phyloP scores from a whole-genome alignment of 2,329 filamentous ascomycete genomes.

The Aspergillus texensis region DNA sequence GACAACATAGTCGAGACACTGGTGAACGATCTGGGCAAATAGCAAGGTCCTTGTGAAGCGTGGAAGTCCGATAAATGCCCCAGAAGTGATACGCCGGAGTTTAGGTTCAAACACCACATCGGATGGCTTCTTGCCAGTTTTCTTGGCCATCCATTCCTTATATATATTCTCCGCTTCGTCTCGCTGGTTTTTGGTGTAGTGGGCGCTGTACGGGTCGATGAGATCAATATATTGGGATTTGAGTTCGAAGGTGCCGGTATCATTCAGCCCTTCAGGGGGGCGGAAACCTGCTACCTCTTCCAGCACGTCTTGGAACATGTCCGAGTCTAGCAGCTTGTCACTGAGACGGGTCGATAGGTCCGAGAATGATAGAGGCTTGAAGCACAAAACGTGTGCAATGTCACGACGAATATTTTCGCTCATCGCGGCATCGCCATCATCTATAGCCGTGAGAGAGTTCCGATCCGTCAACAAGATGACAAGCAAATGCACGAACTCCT shows the following conservation, averaged over 20 bases:
- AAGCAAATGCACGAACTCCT: constrained; percentile 92
- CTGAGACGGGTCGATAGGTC: constrained; percentile 84
- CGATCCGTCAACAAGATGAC: constrained; percentile 90
- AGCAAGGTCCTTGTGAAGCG: constrained; percentile 80
- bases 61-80: constrained; percentile 76
- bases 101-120: constrained; percentile 93
- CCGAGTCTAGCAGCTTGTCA: constrained; percentile 85
- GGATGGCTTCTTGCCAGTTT: constrained; percentile 75
- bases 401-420: constrained; percentile 79
- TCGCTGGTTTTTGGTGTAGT: constrained; percentile 95
- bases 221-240: constrained; percentile 83
- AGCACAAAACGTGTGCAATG: constrained; percentile 90
- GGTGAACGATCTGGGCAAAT: constrained; percentile 89
- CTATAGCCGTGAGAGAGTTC: constrained; percentile 62
- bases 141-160: constrained; percentile 83
- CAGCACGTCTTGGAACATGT: constrained; percentile 82
- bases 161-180: constrained; percentile 93
- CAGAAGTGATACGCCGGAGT: constrained; percentile 72
- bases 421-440: constrained; percentile 54
- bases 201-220: constrained; percentile 92
- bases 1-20: constrained; percentile 79
- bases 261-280: constrained; percentile 84
- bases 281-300: constrained; percentile 88
- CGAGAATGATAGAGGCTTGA: constrained; percentile 93
- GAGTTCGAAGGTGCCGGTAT: constrained; percentile 91